Evolutionary conservation across 768 basidiomycete genomes (phyloP).

Genomic region (Astraeus odoratus): DNA sequence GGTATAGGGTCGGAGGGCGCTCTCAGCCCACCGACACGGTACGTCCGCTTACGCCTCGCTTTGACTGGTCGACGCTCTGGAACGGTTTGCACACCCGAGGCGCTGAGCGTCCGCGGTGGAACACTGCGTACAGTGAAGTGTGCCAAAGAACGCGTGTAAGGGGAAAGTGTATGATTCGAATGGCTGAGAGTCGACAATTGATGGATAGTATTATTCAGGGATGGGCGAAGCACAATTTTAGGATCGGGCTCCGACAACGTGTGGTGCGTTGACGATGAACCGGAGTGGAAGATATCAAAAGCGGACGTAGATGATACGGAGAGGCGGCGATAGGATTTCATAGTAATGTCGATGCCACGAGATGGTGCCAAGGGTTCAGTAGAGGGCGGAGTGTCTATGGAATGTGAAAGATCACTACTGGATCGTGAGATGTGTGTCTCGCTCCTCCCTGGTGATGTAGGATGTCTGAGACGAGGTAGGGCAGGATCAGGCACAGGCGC

Average conservation of each 20-base stretch:
- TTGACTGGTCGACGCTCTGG: constrained; percentile 53
- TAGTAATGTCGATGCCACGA: constrained; percentile 11
- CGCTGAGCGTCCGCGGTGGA: constrained; percentile 48
- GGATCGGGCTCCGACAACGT: constrained; percentile 36
- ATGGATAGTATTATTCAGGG: constrained; percentile 68
- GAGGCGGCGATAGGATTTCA: constrained; percentile 26
- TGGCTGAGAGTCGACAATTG: constrained; percentile 81
- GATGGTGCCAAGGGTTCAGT: constrained; percentile 20
- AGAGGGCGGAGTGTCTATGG: constrained; percentile 41
- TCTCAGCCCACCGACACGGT: constrained; percentile 42
- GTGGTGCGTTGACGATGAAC: constrained; percentile 28
- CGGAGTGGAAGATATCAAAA: constrained; percentile 28
- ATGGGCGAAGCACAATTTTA: constrained; percentile 58
- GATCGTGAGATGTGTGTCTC: constrained; percentile 46
- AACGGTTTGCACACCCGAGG: constrained; percentile 26
- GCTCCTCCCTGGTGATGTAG: constrained; percentile 40
- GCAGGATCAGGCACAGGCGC: constrained; percentile 7
- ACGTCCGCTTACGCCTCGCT: constrained; percentile 70
- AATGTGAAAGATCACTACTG: constrained; percentile 36
- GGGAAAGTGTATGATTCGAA: constrained; percentile 91
- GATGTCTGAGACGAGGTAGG: neutral
- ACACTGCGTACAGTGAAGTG: constrained; percentile 92
- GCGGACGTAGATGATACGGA: constrained; percentile 29
- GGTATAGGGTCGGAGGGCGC: constrained; percentile 9
- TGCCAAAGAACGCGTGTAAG: constrained; percentile 83